Evolutionary conservation across 2,329 filamentous ascomycete genomes (phyloP), one percentile per base, ranked within the genome.

Genomic region (Curvularia sp.): DNA sequence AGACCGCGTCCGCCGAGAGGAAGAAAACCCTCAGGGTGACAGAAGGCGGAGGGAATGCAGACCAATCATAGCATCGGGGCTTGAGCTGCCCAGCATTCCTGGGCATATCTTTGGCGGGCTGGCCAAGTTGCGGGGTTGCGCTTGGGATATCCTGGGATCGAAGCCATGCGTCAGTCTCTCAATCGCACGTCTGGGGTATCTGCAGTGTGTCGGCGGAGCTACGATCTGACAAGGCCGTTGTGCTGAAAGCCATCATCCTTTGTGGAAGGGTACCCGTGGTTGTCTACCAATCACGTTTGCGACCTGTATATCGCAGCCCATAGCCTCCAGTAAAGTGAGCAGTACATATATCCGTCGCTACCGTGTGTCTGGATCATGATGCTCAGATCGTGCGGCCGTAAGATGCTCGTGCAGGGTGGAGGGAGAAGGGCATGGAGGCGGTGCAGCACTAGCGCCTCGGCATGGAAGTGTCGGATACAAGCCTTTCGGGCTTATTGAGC

Each of bases 121-220:
- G 51, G 55, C 53, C 60, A 66, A 23, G 59, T 50, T 66, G 64
- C 62, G 64, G 64, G 62, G 64, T 61, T 49, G 23, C 32, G 39
- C 57, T 66, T 60, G 57, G 62, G 21, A 25, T 39, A 38, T 19
- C 19, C 32, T 54, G 28, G 39, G 25, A 21, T 32, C 43, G 36
- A 53, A 38, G 34, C 48, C 34, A 49, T 54, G 36, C 46, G 42
- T 51, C 48, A 36, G 45, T 12, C 12, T 21, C 7, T 12, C 13
- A 45, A 32, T 34, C 43, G 42, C 34, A 38, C 30, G 27, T 47
- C 7, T 7, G 23, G 5, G 10, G 18, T 39, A n/a, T 9, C 3
- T 9, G 12, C 12, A 27, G 8, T 5, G 18, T 25, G 23, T 32
- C 19, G 43, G 18, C 10, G 21, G n/a, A 27, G 28, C 42, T 53